Evolutionary conservation across 2,329 filamentous ascomycete genomes (phyloP).

Genomic region (Microdochium paspali): DNA sequence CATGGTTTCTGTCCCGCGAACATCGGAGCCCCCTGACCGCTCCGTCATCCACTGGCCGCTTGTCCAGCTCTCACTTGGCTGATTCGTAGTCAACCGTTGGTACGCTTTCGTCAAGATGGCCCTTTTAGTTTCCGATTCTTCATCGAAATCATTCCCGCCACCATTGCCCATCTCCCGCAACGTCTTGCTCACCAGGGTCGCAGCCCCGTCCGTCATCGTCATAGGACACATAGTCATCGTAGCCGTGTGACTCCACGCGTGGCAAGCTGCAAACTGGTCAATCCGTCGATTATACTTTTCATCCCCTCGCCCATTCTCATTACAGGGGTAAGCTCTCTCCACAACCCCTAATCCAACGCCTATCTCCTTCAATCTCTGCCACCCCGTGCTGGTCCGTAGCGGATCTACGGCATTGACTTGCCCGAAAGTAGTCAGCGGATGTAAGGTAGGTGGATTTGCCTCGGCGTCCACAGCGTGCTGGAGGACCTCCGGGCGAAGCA

Average conservation of each 20-base stretch:
- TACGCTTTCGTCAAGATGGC: slow-evolving; percentile 28
- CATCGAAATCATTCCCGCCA: slow-evolving; percentile 6
- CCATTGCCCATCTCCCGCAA: slow-evolving; percentile 14
- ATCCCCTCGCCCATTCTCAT: neutral
- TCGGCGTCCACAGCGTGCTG: slow-evolving; percentile 5
- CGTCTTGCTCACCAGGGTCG: slow-evolving; percentile 16
- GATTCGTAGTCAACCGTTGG: slow-evolving; percentile 30
- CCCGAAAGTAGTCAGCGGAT: slow-evolving; percentile 7
- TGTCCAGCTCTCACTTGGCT: slow-evolving; percentile 39
- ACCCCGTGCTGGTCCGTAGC: slow-evolving; percentile 7
- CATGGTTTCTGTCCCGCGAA: slow-evolving; percentile 46
- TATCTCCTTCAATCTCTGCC: slow-evolving; percentile 8
- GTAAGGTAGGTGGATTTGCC: slow-evolving; percentile 5
- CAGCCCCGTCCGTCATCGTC: slow-evolving; percentile 43
- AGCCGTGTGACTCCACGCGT: slow-evolving; percentile 7
- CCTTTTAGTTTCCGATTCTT: slow-evolving; percentile 1
- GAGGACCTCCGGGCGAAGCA: slow-evolving; percentile 4
- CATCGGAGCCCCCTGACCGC: slow-evolving; percentile 46
- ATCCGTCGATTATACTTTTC: slow-evolving; percentile 8
- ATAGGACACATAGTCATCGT: slow-evolving; percentile 38
- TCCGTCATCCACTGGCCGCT: slow-evolving; percentile 59
- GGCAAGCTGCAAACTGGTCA: slow-evolving; percentile 5
- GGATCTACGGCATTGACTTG: slow-evolving; percentile 7
- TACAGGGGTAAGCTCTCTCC: slow-evolving; percentile 5
- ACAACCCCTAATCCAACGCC: slow-evolving; percentile 8